Evolutionary conservation across 2,329 filamentous ascomycete species (phyloP), one percentile per base, ranked within the genome.

Genomic region (Ophiostoma piceae): DNA sequence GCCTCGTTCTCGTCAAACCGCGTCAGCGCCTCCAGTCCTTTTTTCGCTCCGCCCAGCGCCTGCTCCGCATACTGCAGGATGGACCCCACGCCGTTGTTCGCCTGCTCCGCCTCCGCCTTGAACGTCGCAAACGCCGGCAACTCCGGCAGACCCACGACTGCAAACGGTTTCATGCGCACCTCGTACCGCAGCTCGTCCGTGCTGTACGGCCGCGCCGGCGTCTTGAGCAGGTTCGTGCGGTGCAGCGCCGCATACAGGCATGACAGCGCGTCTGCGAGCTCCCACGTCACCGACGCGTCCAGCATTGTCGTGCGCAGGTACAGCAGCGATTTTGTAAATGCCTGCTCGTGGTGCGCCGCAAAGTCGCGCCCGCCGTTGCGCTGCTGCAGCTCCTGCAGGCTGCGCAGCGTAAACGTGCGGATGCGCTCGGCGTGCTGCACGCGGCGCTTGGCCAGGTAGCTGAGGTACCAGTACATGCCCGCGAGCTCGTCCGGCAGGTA

Each of bases 401-500:
- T 79, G 16, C 77, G 79, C 57, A 83, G 78, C 7, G 88, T 83
- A 74, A 92, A 92, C 1, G 85, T 83, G 74, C 89, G 87, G 74
- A 95, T 92, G 68, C 91, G 86, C 74, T 92, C 89, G 32, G 90
- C 80, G 75, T 97, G 87, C 76, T 88, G 84, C 65, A 87, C 80
- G 72, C 90, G 83, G 69, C 90, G 87, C 76, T 88, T 85, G 76
- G 90, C 82, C 71, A 96, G 81, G 80, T 92, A 87, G 74, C 91
- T 87, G 73, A 97, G 81, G 77, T 97, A 93, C 88, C 91, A 95
- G 78, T 98, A 98, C 91, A 97, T 96, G 32, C 88, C 88, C 0
- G 88, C 86, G 11, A 95, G 83, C 78, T 99, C 95, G 77, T 96
- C 90, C 0, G 88, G 84, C 68, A 94, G 88, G 78, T 98, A 98